Percentiles rank a stretch among this genome's conserved stretches.
Evolutionary conservation across 2,329 filamentous ascomycete species (phyloP).

Genomic region (Chrysoporthe puriensis): DNA sequence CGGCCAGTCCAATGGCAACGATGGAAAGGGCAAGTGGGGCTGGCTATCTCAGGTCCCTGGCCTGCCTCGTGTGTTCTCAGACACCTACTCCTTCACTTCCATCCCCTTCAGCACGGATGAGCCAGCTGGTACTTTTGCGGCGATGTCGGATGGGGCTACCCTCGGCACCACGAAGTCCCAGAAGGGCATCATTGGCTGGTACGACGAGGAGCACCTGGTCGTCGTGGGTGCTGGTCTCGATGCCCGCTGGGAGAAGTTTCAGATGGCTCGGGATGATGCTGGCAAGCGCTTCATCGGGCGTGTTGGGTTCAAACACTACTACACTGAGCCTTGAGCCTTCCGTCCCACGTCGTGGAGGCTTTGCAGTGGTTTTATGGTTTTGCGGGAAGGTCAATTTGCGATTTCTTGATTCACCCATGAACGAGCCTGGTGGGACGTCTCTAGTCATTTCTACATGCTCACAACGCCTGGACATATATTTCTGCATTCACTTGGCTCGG

Average conservation of each 20-base stretch:
- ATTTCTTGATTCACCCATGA: neutral
- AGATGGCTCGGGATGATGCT: slow-evolving; percentile 68
- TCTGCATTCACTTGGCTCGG: neutral
- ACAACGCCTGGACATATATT: neutral
- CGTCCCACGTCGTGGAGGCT: neutral
- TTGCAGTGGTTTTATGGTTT: neutral
- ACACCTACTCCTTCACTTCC: slow-evolving; percentile 83
- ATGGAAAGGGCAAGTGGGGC: slow-evolving; percentile 77
- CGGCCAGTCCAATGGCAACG: slow-evolving; percentile 42
- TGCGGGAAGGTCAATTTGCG: neutral
- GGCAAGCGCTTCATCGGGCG: slow-evolving; percentile 68
- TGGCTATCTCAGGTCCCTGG: slow-evolving; percentile 81
- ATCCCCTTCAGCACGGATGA: slow-evolving; percentile 84
- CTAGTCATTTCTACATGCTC: neutral
- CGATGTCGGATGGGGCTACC: slow-evolving; percentile 48
- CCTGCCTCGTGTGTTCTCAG: slow-evolving; percentile 85
- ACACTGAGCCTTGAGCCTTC: slow-evolving; percentile 39
- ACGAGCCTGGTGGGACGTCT: neutral
- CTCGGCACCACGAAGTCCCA: slow-evolving; percentile 62
- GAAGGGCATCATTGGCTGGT: slow-evolving; percentile 88
- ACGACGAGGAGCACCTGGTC: slow-evolving; percentile 71
- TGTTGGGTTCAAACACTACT: slow-evolving; percentile 83
- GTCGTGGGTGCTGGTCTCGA: slow-evolving; percentile 80
- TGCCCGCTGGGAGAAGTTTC: slow-evolving; percentile 86
- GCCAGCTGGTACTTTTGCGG: slow-evolving; percentile 47